phyloP scores from a whole-genome alignment of 495 filamentous ascomycete species.

The Neurospora africana region DNA sequence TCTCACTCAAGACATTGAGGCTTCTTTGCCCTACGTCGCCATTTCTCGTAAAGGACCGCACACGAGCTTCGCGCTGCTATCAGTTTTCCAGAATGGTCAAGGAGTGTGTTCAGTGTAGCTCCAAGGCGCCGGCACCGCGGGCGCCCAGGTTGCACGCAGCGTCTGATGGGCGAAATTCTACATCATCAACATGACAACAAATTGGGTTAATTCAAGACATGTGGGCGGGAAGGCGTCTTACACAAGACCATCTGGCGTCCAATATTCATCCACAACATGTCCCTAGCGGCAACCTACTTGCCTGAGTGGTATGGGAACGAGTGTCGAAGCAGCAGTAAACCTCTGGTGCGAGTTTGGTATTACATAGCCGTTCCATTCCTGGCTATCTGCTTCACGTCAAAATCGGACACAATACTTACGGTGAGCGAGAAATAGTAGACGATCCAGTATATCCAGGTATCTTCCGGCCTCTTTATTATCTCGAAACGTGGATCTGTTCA shows the following conservation, averaged over 20 bases:
- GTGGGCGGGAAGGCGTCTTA: not conserved
- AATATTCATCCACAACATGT: not conserved
- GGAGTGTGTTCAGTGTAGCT: not conserved
- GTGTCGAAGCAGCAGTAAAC: not conserved
- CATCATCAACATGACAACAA: not conserved
- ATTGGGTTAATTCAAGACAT: not conserved
- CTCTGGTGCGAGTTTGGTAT: not conserved
- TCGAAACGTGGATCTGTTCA: not conserved
- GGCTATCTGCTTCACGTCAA: not conserved
- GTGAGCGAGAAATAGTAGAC: not conserved
- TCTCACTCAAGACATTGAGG: not conserved
- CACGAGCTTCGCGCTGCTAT: not conserved
- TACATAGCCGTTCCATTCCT: not conserved
- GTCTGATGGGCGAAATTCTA: not conserved
- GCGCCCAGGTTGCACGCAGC: not conserved
- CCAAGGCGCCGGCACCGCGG: not conserved
- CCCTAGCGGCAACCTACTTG: not conserved
- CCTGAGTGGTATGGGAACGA: not conserved
- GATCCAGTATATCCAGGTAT: not conserved
- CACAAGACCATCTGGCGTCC: not conserved
- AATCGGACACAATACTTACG: not conserved
- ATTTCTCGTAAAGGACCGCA: not conserved
- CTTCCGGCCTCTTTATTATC: not conserved
- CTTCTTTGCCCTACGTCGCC: not conserved
- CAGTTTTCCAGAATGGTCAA: not conserved